Evolutionary conservation across 257 asterid genomes (phyloP), one percentile per base, ranked within the genome.

Genomic region (Gynochthodes officinalis): DNA sequence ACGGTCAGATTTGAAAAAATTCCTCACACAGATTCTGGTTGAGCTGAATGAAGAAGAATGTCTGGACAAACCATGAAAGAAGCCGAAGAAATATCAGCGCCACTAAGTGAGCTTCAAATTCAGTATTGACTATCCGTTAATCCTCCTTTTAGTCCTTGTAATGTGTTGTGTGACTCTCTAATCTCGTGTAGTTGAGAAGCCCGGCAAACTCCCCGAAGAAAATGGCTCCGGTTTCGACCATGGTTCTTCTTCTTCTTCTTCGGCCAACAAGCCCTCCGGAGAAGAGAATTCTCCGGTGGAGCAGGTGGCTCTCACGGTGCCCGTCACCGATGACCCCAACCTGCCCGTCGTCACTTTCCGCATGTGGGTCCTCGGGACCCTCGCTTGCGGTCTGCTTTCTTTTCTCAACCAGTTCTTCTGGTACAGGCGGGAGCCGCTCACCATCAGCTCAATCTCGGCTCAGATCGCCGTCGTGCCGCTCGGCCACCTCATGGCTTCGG

Each of bases 381-480:
- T 80, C 19, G 86, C 96, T 32, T 92, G 98, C 81, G 70, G 80
- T 21, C 82, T 87, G 25, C 90, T 92, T 77, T 92, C 98, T 21
- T 89, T 92, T 84, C 96, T 92, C 86, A 92, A 92, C 74, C 96
- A 92, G 69, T 90, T 90, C 89, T 92, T 90, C 85, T 92, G 90
- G 91, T 92, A 84, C 90, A 90, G 97, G 73, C 87, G 89, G 46
- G 96, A 92, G 84, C 97, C 98, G 62, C 92, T 92, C 30, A 76
- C 98, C 2, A 84, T 92, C 75, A 81, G 87, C 52, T 83, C 94
- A 7, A 86, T 90, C 85, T 88, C 98, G 62, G 97, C 97, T 61
- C 98, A 92, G 81, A 87, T 92, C 72, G 96, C 96, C 16, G 97
- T 92, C 58, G 89, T 90, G 19, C 98, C 97, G 43, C 82, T 92